These are phyloP conservation scores for Bruguiera hainesii DNA, from an alignment of 441 rosid species.

Conservation along the genomic window DNA sequence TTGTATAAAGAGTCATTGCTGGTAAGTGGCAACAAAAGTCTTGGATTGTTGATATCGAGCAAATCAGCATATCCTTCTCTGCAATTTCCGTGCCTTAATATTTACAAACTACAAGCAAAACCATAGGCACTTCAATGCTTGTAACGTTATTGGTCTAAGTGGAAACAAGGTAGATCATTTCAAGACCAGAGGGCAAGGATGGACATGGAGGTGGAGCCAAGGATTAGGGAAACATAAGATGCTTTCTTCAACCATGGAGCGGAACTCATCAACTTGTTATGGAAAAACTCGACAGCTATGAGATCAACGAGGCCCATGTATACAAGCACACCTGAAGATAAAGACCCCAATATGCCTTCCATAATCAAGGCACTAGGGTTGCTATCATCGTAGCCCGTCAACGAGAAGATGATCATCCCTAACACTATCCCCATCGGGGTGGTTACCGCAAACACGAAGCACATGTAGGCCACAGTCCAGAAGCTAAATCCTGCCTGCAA, in stretches of 20 bases:
- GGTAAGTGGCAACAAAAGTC: too few relatives aligned
- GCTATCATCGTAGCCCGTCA: conserved; percentile 74
- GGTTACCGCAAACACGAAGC: conserved; percentile 82
- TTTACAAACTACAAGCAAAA: too few relatives aligned
- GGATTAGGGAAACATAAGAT: conserved; percentile 56
- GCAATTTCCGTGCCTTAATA: too few relatives aligned
- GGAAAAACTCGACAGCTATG: conserved; percentile 83
- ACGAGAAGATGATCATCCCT: conserved; percentile 74
- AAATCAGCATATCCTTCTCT: too few relatives aligned
- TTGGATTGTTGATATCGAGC: too few relatives aligned
- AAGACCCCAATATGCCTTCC: conserved; percentile 79
- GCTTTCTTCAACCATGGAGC: conserved; percentile 57
- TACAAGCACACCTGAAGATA: conserved; percentile 78
- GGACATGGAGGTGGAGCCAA: conserved; percentile 86
- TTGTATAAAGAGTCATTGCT: too few relatives aligned
- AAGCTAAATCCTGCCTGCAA: conserved; percentile 78
- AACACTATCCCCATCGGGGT: conserved; percentile 81
- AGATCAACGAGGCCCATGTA: conserved; percentile 97
- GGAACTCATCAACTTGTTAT: conserved; percentile 75
- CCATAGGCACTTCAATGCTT: too few relatives aligned
- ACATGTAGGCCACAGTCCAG: conserved; percentile 76
- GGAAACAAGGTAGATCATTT: background rate
- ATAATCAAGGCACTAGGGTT: conserved; percentile 71
- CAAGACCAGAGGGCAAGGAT: conserved; percentile 93
- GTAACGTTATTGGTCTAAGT: background rate